These are phyloP conservation scores for Trypanosoma boissoni DNA, from an alignment of 208 protist genomes.

Conservation along the genomic window DNA sequence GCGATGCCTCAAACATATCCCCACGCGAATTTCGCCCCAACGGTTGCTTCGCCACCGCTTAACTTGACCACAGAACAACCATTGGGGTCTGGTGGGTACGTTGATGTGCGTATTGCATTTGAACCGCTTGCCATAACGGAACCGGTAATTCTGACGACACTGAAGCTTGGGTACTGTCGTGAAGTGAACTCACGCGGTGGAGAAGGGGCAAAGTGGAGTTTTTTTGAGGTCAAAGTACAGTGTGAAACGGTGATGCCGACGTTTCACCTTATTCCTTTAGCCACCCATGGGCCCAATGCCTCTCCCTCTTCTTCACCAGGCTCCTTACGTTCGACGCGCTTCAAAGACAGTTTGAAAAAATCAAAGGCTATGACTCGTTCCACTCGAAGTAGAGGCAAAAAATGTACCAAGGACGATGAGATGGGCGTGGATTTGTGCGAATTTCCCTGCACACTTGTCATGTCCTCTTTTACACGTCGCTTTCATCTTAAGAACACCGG, in stretches of 20 bases:
- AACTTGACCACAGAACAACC: constrained; percentile 9
- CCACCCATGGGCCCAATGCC: neutral
- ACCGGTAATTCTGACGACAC: constrained; percentile 34
- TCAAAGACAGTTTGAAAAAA: too few species aligned
- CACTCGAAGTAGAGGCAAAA: too few species aligned
- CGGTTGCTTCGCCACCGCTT: neutral
- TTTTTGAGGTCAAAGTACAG: constrained; percentile 53
- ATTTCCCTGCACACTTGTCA: constrained; percentile 64
- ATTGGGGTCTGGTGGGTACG: constrained; percentile 75
- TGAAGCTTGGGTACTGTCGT: constrained; percentile 66
- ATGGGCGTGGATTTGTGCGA: constrained; percentile 8
- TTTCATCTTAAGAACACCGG: constrained; percentile 78
- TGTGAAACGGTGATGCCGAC: constrained; percentile 60
- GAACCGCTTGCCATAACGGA: constrained; percentile 45
- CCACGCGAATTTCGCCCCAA: constrained; percentile 6
- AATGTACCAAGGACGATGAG: too few species aligned
- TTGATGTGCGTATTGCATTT: constrained; percentile 77
- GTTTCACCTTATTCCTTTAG: constrained; percentile 41
- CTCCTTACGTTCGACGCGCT: too few species aligned
- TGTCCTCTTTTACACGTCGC: constrained; percentile 30
- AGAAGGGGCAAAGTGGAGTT: constrained; percentile 74
- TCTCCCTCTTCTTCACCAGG: too few species aligned
- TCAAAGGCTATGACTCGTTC: too few species aligned
- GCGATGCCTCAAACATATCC: too few species aligned
- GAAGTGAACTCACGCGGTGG: constrained; percentile 69